phyloP scores from a whole-genome alignment of 2,329 filamentous ascomycete genomes.

The Chaetomiaceae sp. region DNA sequence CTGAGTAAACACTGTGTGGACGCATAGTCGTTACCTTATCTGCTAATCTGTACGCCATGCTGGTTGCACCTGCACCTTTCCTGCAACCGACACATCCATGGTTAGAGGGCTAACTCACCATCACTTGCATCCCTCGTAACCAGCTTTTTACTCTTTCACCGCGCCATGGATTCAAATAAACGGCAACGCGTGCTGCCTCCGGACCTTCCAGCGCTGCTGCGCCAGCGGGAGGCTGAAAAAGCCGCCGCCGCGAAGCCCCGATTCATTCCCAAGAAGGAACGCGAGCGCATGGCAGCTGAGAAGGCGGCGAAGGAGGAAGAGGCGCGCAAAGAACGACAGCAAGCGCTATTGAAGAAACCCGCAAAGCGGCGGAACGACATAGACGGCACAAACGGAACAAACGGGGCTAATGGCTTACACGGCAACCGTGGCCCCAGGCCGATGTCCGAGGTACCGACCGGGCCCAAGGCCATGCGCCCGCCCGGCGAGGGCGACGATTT shows the following conservation, averaged over 20 bases:
- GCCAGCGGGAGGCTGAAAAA: constrained; percentile 51
- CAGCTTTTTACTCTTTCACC: no score
- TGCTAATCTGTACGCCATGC: no score
- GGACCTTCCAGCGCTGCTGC: constrained; percentile 55
- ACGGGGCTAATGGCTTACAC: not conserved
- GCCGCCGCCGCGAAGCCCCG: constrained; percentile 42
- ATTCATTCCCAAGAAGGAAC: constrained; percentile 76
- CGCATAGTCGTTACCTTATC: no score
- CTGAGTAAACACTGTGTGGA: no score
- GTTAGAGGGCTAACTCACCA: no score
- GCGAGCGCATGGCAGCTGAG: constrained; percentile 73
- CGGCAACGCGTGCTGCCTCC: constrained; percentile 7
- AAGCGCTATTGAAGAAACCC: constrained; percentile 11
- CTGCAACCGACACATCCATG: no score
- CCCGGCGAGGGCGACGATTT: constrained; percentile 28
- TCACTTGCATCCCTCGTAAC: no score
- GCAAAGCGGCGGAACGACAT: constrained; percentile 21
- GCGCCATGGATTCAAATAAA: no score
- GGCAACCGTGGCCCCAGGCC: constrained; percentile 13
- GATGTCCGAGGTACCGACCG: constrained; percentile 53
- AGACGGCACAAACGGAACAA: constrained; percentile 26
- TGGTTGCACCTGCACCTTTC: no score
- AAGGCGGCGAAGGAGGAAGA: constrained; percentile 66
- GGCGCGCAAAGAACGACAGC: constrained; percentile 25
- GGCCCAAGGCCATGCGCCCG: constrained; percentile 61